These are phyloP conservation scores for Lactarius sp. DNA, from an alignment of 768 basidiomycete genomes.

Conservation along the genomic window DNA sequence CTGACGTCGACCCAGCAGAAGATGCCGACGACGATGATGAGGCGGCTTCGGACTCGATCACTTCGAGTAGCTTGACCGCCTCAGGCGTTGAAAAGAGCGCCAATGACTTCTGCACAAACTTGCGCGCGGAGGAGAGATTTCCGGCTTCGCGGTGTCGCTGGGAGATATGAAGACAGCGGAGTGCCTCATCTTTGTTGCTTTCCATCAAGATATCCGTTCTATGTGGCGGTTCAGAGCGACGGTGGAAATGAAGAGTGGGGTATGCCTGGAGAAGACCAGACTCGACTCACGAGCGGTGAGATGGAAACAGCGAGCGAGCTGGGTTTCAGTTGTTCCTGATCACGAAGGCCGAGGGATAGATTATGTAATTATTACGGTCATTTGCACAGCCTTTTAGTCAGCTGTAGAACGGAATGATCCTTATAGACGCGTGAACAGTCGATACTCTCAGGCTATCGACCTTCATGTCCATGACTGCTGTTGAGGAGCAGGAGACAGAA, in stretches of 20 bases:
- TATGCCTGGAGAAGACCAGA: background rate
- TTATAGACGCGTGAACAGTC: no score
- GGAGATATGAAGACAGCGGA: slow-evolving; percentile 76
- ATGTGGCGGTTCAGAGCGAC: background rate
- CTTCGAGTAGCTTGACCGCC: slow-evolving; percentile 59
- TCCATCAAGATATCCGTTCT: slow-evolving; percentile 45
- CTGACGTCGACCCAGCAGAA: slow-evolving; percentile 33
- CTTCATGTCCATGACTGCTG: slow-evolving; percentile 3
- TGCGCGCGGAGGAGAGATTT: slow-evolving; percentile 73
- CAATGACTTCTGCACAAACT: slow-evolving; percentile 87
- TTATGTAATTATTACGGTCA: background rate
- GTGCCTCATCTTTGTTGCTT: slow-evolving; percentile 87
- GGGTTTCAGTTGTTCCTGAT: background rate
- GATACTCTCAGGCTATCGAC: no score
- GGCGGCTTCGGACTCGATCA: slow-evolving; percentile 54
- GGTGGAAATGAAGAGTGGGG: background rate
- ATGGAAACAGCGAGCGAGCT: background rate
- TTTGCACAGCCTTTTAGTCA: slow-evolving; percentile 12
- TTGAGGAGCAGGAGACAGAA: slow-evolving; percentile 39
- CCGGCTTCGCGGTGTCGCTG: slow-evolving; percentile 65
- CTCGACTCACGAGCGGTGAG: background rate
- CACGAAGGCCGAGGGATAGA: background rate
- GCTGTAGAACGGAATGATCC: background rate
- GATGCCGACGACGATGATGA: slow-evolving; percentile 34
- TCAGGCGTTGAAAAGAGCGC: slow-evolving; percentile 75